These are phyloP conservation scores for Asterochloris erici DNA, from an alignment of 139 green algal genomes.

Conservation along the genomic window DNA sequence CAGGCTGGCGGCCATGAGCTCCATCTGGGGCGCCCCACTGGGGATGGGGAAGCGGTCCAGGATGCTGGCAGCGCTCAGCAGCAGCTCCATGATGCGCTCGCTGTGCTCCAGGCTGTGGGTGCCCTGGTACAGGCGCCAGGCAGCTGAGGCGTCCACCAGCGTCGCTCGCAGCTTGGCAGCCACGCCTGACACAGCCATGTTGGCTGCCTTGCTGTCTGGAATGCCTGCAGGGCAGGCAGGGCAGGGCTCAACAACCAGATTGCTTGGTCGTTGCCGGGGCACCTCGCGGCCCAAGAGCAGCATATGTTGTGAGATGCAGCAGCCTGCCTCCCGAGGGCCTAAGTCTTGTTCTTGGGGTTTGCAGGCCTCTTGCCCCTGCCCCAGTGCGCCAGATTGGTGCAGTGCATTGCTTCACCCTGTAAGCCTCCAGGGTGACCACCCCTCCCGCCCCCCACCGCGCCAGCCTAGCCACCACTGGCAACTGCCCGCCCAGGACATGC, in stretches of 20 bases:
- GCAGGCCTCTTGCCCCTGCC: not conserved
- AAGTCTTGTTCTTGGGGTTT: not conserved
- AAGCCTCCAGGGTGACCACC: too few species aligned
- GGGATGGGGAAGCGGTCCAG: conserved; percentile 35
- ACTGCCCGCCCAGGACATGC: too few species aligned
- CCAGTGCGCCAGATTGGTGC: not conserved
- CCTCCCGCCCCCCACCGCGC: too few species aligned
- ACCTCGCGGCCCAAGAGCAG: not conserved
- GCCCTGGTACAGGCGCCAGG: conserved; percentile 19
- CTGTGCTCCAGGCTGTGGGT: conserved; percentile 19
- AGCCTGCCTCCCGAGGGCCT: not conserved
- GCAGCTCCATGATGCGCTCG: conserved; percentile 14
- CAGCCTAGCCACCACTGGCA: too few species aligned
- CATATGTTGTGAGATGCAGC: not conserved
- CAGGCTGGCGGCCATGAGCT: conserved; percentile 34
- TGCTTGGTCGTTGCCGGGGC: not conserved
- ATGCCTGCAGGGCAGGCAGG: not conserved
- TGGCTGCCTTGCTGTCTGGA: conserved; percentile 18
- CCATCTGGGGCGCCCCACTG: conserved; percentile 23
- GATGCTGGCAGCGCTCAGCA: too few species aligned
- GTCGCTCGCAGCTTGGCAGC: conserved; percentile 17
- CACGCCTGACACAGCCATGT: conserved; percentile 32
- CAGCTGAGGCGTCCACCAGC: conserved; percentile 35
- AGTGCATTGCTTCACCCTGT: not conserved
- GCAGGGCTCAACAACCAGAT: not conserved